Base-by-base conservation (phyloP, 768 basidiomycete species). In the Strobilomyces dryophilus region DNA sequence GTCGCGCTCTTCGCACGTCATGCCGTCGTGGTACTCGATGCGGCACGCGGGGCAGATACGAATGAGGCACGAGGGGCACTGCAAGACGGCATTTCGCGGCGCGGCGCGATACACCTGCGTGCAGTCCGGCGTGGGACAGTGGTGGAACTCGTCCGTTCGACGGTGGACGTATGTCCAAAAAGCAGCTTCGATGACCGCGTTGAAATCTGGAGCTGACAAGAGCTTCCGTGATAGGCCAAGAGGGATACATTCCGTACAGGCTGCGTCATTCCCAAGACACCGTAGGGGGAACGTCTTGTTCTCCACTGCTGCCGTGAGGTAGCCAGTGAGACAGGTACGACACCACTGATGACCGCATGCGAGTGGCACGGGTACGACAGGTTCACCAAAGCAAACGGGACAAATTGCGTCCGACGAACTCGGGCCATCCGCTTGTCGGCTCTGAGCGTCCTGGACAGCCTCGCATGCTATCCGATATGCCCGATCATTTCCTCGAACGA, bases 111-210 rank as follows among this genome's bases (percentile, higher is more conserved):
- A 92, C 7, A 90, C 75, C 60, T 89, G 85, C 0, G 74, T 73
- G 59, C 90, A 92, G 63, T 92, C 87, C 0, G 90, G 84, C 0
- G 88, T 84, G 0, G 90, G 89, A 67, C 90, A 92, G 59, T 82
- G 84, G 53, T 80, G 76, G 59, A 86, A 85, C 52, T 89, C 84
- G 8, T 75, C 69, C 0, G 85, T 74, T 35, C 78, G 78, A 2
- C 78, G 68, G 53, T 84, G 80, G 18, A 89, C 73, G 61, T 90
- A 75, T 0, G 78, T 66, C n/a, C 79, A 72, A 58, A 85, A 84
- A 0, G 88, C 79, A 0, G 86, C 79, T 12, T 80, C 73, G 17
- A 80, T 69, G 32, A 91, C 58, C 0, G 76, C 71, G 26, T 80
- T 74, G 60, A 88, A 82, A 20, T 87, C 79, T 2, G 64, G 63